Conservation (phyloP, 202 grass and related monocot genomes). For the Carex arenaria region DNA sequence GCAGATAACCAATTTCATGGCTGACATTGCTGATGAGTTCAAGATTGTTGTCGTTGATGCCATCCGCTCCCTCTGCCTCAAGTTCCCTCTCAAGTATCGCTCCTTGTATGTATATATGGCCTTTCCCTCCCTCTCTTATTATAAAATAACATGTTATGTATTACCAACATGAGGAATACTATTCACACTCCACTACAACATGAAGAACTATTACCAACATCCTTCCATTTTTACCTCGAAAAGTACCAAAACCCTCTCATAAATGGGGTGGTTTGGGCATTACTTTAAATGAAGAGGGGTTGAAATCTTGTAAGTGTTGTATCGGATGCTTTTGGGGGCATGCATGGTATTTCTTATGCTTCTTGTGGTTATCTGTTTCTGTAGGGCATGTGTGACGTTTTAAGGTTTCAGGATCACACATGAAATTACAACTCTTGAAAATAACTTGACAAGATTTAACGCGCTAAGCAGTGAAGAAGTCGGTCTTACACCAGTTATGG, state of each 20-base stretch:
- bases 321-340: not conserved
- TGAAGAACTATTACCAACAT: not conserved
- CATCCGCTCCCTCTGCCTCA: conserved; percentile 93
- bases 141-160: not conserved
- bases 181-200: not conserved
- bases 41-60: conserved; percentile 99
- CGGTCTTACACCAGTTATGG: not conserved
- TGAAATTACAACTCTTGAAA: not conserved
- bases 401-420: not conserved
- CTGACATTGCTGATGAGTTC: conserved; percentile 98
- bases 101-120: conserved; percentile 44
- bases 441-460: not conserved
- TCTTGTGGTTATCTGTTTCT: not conserved
- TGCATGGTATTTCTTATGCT: not conserved
- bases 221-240: not conserved
- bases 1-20: conserved; percentile 99
- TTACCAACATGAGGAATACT: not conserved
- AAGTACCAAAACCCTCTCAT: not conserved
- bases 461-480: not conserved
- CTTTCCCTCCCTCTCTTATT: not conserved
- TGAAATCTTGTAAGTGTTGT: not conserved
- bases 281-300: not conserved
- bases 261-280: not conserved
- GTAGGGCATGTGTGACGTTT: not conserved
- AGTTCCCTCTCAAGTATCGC: conserved; percentile 97